Evolutionary conservation across 164 flowering plant species (phyloP).

Genomic region (Umbellularia californica): DNA sequence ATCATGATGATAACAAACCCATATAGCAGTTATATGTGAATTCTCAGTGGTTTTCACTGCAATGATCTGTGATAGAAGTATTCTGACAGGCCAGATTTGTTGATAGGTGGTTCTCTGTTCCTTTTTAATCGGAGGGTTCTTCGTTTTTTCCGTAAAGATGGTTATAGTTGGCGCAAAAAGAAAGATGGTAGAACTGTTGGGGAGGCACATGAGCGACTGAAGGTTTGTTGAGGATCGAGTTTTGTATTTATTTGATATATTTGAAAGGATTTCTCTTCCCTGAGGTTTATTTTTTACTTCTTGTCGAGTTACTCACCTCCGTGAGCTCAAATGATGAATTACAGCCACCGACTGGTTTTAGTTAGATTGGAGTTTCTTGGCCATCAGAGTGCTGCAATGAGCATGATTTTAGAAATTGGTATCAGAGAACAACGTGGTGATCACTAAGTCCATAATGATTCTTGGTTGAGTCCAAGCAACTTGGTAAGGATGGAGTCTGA

Average conservation of each 20-base stretch:
- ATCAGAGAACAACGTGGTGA: too few relatives aligned
- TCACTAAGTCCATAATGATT: too few relatives aligned
- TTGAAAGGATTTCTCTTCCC: background rate
- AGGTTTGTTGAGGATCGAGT: slow-evolving; percentile 39
- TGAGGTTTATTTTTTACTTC: background rate
- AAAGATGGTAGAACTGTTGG: slow-evolving; percentile 86
- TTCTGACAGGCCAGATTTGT: slow-evolving; percentile 9
- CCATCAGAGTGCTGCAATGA: background rate
- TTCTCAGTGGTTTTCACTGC: background rate
- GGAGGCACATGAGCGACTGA: slow-evolving; percentile 94
- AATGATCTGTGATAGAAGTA: background rate
- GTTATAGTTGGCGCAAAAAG: slow-evolving; percentile 89
- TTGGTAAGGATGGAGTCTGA: too few relatives aligned
- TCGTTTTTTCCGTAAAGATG: slow-evolving; percentile 87
- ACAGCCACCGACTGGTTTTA: background rate
- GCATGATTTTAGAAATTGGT: background rate
- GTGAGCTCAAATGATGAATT: background rate
- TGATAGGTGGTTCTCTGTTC: slow-evolving; percentile 88
- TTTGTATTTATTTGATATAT: background rate
- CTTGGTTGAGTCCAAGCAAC: too few relatives aligned
- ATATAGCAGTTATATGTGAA: background rate
- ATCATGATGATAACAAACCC: background rate
- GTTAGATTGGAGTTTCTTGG: background rate
- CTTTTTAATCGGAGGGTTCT: slow-evolving; percentile 86
- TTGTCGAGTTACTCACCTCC: background rate